These are phyloP conservation scores for Acacia pycnantha DNA, from an alignment of 331 rosid species.

Conservation along the genomic window DNA sequence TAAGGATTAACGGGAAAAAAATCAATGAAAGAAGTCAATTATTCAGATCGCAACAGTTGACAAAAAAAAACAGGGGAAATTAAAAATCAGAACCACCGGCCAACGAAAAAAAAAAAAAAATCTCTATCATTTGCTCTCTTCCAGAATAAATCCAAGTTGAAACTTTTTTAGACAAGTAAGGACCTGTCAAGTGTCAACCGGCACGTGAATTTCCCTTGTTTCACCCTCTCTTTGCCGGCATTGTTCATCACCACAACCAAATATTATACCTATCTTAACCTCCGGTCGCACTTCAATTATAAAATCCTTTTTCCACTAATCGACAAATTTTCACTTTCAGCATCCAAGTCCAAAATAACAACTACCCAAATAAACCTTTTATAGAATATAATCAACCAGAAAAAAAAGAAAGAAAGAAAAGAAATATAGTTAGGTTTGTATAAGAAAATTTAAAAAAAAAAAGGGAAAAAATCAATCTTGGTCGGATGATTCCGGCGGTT, in stretches of 20 bases:
- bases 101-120: not conserved
- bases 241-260: not conserved
- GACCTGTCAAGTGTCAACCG: not conserved
- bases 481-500: not conserved
- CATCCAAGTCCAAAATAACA: not conserved
- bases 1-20: not conserved
- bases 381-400: not conserved
- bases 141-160: not conserved
- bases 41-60: not conserved
- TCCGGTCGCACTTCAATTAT: not conserved
- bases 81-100: not conserved
- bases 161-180: not conserved
- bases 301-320: not conserved
- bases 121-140: not conserved
- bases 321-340: constrained; percentile 53
- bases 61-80: too few species aligned
- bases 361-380: not conserved
- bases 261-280: not conserved
- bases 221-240: not conserved
- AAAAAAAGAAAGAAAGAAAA: not conserved
- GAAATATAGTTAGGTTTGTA: not conserved
- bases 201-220: not conserved
- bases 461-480: not conserved
- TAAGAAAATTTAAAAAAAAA: not conserved
- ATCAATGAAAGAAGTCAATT: not conserved